A percentile compares a stretch with the other conserved stretches of the same genome.
Evolutionary conservation across 371 early-diverging fungal species (phyloP).

Genomic region (Mucor indicus): DNA sequence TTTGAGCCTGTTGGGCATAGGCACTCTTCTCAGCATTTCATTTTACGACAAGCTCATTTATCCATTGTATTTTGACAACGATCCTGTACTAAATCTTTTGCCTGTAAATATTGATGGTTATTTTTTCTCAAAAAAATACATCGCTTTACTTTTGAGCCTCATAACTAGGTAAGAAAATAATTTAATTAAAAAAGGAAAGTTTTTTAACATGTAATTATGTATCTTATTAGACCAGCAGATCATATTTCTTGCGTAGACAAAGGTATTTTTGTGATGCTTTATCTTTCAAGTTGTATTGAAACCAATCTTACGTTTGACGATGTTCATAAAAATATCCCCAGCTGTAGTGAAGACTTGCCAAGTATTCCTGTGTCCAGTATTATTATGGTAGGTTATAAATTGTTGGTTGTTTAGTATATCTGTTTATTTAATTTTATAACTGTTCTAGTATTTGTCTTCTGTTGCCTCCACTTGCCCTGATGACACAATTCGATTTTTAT

Average conservation of each 20-base stretch:
- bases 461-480: conserved; percentile 18
- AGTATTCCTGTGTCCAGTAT: not conserved
- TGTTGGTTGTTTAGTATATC: not conserved
- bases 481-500: conserved; percentile 19
- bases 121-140: conserved; percentile 7
- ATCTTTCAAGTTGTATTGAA: conserved; percentile 13
- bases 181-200: too few relatives aligned
- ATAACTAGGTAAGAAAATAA: conserved; percentile 1
- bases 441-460: conserved; percentile 7
- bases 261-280: conserved; percentile 11
- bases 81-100: not conserved
- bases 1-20: conserved; percentile 9
- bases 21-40: conserved; percentile 6
- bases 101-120: not conserved
- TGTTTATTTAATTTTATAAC: too few relatives aligned
- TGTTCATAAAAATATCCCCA: conserved; percentile 10
- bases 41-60: conserved; percentile 4
- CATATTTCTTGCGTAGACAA: conserved; percentile 9
- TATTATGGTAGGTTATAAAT: conserved; percentile 1
- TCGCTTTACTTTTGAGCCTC: conserved; percentile 10
- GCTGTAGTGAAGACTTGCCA: conserved; percentile 1
- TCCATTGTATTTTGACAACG: not conserved
- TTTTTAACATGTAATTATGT: not conserved
- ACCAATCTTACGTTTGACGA: conserved; percentile 3
- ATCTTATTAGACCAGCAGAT: conserved; percentile 1